Evolutionary conservation across 805 yeast species (phyloP).

Genomic region (Hagleromyces aurorensis): DNA sequence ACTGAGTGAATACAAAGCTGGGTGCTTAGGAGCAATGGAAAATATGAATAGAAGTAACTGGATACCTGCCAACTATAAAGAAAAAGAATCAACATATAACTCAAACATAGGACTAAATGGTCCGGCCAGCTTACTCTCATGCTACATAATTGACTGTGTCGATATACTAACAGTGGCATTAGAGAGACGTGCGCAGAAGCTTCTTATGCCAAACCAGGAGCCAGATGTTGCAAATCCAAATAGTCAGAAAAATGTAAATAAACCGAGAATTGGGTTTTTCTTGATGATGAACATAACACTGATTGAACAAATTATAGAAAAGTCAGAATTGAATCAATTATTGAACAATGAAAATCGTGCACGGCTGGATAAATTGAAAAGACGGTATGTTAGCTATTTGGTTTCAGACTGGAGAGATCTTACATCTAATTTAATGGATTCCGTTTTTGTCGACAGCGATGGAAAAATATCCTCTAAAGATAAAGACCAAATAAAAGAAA

Average conservation of each 20-base stretch:
- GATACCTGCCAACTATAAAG: conserved; percentile 47
- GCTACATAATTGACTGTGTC: conserved; percentile 68
- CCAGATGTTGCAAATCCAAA: conserved; percentile 18
- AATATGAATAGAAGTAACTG: conserved; percentile 53
- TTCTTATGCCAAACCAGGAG: conserved; percentile 26
- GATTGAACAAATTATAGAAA: conserved; percentile 63
- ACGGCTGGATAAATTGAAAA: conserved; percentile 60
- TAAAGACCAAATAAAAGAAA: conserved; percentile 73
- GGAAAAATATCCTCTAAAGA: conserved; percentile 58
- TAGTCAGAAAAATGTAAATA: conserved; percentile 21
- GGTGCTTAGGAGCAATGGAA: conserved; percentile 41
- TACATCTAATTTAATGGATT: conserved; percentile 71
- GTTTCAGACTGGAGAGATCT: conserved; percentile 73
- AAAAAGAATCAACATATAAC: conserved; percentile 22
- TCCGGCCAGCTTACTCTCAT: conserved; percentile 47
- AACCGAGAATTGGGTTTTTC: conserved; percentile 53
- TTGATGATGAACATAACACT: conserved; percentile 63
- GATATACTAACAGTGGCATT: conserved; percentile 63
- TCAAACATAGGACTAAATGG: conserved; percentile 8
- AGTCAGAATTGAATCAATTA: conserved; percentile 46
- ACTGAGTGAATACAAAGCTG: conserved; percentile 52
- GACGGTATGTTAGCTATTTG: conserved; percentile 64
- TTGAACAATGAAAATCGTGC: conserved; percentile 51
- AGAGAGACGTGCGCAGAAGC: conserved; percentile 47
- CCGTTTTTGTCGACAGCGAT: conserved; percentile 48